Conservation (phyloP, 2,329 filamentous ascomycete species). For the Sclerotinia spermophila region DNA sequence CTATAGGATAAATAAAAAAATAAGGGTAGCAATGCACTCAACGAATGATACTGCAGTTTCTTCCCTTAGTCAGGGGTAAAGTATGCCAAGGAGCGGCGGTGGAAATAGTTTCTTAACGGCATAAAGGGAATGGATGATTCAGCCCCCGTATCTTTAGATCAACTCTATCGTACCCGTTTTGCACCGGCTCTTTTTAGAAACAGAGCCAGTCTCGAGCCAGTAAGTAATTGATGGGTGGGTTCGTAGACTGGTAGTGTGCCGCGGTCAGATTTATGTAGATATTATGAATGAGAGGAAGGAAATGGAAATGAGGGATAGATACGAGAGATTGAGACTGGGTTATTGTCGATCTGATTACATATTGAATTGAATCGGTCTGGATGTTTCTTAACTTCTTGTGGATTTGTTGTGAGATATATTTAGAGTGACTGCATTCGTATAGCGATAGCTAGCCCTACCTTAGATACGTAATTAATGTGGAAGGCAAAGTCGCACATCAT, state of each 20-base stretch:
- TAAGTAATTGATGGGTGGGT: background rate
- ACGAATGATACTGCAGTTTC: conserved; percentile 23
- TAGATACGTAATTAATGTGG: background rate
- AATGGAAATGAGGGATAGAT: background rate
- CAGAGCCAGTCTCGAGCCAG: too few species aligned
- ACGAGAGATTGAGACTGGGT: conserved; percentile 3
- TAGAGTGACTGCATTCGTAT: background rate
- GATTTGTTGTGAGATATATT: background rate
- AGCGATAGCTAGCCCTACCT: background rate
- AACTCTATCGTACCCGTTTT: background rate
- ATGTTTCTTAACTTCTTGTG: background rate
- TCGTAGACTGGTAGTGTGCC: background rate
- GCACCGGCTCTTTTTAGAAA: background rate
- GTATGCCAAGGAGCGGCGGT: conserved; percentile 10
- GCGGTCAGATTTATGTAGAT: background rate
- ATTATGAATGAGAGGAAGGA: background rate
- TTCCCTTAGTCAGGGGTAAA: conserved; percentile 25
- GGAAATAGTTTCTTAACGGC: conserved; percentile 1
- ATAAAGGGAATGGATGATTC: background rate
- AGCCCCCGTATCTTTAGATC: conserved; percentile 1
- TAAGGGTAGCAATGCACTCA: background rate
- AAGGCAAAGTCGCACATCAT: conserved; percentile 1
- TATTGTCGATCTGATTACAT: conserved; percentile 3
- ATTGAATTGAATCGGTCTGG: background rate
- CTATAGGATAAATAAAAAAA: background rate